Evolutionary conservation across 2,329 filamentous ascomycete genomes (phyloP).

Genomic region (Trichoderma sp.): DNA sequence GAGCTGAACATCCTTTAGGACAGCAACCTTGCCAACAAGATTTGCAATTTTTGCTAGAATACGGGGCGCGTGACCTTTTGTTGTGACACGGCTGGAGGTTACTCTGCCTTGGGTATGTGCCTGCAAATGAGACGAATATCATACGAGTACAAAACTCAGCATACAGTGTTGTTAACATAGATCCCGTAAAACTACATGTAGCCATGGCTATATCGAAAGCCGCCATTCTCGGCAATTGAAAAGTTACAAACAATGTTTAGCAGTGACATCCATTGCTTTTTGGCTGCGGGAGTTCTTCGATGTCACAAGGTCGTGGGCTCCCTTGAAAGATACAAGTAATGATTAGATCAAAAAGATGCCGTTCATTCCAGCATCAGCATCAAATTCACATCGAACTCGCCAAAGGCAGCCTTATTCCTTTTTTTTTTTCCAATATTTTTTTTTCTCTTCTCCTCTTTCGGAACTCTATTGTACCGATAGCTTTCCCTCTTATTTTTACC

Average conservation of each 20-base stretch:
- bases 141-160: not conserved
- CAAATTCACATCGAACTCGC: not conserved
- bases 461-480: constrained; percentile 28
- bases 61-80: not conserved
- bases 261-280: not conserved
- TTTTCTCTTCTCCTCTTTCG: constrained; percentile 15
- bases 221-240: not conserved
- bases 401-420: not conserved
- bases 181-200: not conserved
- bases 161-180: not conserved
- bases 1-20: constrained; percentile 18
- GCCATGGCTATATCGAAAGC: not conserved
- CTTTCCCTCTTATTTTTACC: constrained; percentile 9
- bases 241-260: not conserved
- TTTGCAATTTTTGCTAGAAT: not conserved
- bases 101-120: not conserved
- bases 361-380: not conserved
- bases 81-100: not conserved
- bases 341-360: not conserved
- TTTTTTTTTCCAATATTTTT: constrained; percentile 12
- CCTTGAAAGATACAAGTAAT: not conserved
- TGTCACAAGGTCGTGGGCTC: not conserved
- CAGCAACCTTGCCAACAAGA: not conserved
- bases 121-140: not conserved
- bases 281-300: not conserved